Conservation (phyloP, 805 yeast genomes). For the Candida coquimbonensis region DNA sequence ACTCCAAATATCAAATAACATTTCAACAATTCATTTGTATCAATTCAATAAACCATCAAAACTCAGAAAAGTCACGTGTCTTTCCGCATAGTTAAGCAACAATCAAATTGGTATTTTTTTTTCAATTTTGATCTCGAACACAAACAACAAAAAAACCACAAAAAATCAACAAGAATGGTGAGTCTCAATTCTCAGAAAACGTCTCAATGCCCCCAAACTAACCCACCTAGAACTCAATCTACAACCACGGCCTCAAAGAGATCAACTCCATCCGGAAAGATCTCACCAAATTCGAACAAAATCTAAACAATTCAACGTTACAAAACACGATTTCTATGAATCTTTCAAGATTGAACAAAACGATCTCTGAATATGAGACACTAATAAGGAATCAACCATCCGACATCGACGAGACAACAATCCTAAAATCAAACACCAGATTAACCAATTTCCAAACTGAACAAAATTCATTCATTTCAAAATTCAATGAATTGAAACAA, state of each 20-base stretch:
- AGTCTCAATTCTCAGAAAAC: neutral
- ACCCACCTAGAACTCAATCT: conserved; percentile 60
- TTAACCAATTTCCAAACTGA: conserved; percentile 47
- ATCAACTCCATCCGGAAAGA: conserved; percentile 67
- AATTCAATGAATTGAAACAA: conserved; percentile 30
- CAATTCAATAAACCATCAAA: too few species aligned
- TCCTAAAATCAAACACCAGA: conserved; percentile 49
- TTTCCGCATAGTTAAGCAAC: too few species aligned
- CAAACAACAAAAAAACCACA: neutral
- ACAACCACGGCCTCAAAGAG: conserved; percentile 86
- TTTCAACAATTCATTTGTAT: too few species aligned
- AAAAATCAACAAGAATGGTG: neutral
- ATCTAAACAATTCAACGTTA: conserved; percentile 28
- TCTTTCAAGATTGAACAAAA: conserved; percentile 64
- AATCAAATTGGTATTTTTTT: too few species aligned
- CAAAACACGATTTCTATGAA: conserved; percentile 54
- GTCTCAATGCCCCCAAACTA: neutral
- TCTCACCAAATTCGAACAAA: conserved; percentile 55
- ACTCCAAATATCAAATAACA: too few species aligned
- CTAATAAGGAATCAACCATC: conserved; percentile 1
- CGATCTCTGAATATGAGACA: conserved; percentile 61
- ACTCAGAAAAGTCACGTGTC: too few species aligned
- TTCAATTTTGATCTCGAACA: too few species aligned
- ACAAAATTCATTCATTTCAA: conserved; percentile 22
- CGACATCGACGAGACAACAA: neutral